Conservation (phyloP, 2,329 filamentous ascomycete species). For the Daldinia eschscholtzii region DNA sequence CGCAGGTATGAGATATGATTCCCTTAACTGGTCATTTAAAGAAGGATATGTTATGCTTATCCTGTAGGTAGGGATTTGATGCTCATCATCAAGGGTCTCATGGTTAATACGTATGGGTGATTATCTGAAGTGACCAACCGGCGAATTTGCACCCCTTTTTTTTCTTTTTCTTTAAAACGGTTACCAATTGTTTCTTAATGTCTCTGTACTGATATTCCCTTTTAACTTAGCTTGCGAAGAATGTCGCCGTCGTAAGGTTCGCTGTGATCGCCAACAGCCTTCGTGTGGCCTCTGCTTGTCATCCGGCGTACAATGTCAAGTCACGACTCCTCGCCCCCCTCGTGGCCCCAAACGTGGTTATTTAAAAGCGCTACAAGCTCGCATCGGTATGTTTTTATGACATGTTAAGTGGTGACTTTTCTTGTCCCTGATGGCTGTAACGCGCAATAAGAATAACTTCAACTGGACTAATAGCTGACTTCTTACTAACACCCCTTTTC, state of each 20-base stretch:
- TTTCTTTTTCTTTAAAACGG: background rate
- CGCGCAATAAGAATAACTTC: background rate
- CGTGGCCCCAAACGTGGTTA: constrained; percentile 44
- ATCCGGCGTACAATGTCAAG: constrained; percentile 41
- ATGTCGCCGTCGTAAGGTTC: constrained; percentile 44
- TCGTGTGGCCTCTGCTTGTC: constrained; percentile 39
- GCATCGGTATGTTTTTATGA: constrained; percentile 40
- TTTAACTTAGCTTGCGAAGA: constrained; percentile 37
- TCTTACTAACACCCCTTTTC: constrained; percentile 10
- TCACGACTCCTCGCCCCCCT: constrained; percentile 41
- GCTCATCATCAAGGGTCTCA: constrained; percentile 23
- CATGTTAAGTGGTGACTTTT: background rate
- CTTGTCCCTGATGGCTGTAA: background rate
- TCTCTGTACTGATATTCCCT: background rate
- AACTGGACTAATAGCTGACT: background rate
- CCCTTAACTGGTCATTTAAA: constrained; percentile 8
- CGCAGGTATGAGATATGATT: constrained; percentile 37
- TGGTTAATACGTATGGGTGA: constrained; percentile 27
- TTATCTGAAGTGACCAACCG: constrained; percentile 25
- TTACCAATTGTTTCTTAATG: background rate
- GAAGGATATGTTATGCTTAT: constrained; percentile 13
- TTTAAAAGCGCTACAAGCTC: constrained; percentile 45
- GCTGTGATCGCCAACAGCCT: constrained; percentile 41
- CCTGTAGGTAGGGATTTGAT: constrained; percentile 15
- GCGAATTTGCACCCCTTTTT: constrained; percentile 15